Evolutionary conservation across 1,139 yeast species (phyloP).

Genomic region (Blastobotrys petasosporus): DNA sequence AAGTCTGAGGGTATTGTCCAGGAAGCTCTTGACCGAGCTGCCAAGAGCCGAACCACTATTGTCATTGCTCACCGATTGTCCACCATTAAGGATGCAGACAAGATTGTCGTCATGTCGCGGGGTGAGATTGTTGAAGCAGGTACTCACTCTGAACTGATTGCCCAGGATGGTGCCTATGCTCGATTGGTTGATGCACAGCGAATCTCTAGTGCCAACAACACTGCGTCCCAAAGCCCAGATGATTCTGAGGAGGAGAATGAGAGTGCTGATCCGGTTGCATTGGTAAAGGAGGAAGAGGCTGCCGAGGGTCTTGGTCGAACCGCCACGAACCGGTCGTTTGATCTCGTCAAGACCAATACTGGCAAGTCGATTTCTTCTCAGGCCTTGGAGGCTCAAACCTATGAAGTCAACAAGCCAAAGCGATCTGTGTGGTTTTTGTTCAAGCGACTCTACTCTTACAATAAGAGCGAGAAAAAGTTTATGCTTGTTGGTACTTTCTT

Average conservation of each 20-base stretch:
- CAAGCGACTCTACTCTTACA: constrained; percentile 27
- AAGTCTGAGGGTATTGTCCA: constrained; percentile 51
- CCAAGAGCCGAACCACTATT: constrained; percentile 64
- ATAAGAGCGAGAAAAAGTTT: constrained; percentile 25
- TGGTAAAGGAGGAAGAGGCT: constrained; percentile 19
- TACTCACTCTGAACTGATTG: constrained; percentile 35
- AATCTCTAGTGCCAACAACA: constrained; percentile 1
- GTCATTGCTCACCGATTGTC: constrained; percentile 75
- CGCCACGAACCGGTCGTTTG: constrained; percentile 2
- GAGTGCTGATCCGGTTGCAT: constrained; percentile 4
- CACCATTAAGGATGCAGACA: constrained; percentile 52
- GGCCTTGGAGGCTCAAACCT: constrained; percentile 8
- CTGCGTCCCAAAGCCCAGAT: constrained; percentile 5
- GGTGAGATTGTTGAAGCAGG: constrained; percentile 42
- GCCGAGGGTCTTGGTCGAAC: constrained; percentile 23
- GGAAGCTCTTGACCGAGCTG: constrained; percentile 52
- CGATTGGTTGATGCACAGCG: constrained; percentile 12
- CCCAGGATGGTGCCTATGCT: constrained; percentile 22
- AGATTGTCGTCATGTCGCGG: constrained; percentile 39
- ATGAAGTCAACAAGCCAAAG: constrained; percentile 6
- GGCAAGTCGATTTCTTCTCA: constrained; percentile 13
- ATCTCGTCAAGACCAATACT: constrained; percentile 10
- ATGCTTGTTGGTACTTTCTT: constrained; percentile 31
- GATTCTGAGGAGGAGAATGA: constrained; percentile 10
- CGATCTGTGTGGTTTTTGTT: constrained; percentile 18